phyloP scores from a whole-genome alignment of 1,284 basidiomycete genomes.

The Cutaneotrichosporon mucoides region DNA sequence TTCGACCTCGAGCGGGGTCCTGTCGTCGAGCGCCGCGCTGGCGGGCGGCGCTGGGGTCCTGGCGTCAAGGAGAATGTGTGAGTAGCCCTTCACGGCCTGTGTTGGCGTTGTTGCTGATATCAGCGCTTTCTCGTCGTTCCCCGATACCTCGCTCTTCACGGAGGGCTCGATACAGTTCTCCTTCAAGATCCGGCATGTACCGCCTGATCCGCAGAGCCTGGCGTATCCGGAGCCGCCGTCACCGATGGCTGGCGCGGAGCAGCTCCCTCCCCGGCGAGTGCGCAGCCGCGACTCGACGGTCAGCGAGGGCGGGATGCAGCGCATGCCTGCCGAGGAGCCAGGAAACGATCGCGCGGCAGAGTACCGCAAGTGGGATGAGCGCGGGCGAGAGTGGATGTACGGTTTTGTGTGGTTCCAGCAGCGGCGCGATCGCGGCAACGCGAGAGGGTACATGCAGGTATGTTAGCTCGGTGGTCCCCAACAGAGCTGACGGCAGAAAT shows the following conservation, averaged over 20 bases:
- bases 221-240: constrained; percentile 40
- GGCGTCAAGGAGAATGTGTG: constrained; percentile 79
- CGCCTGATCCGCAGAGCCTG: constrained; percentile 32
- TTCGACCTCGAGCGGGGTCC: constrained; percentile 87
- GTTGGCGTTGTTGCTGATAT: not conserved
- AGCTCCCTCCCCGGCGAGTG: not conserved
- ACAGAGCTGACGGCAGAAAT: constrained; percentile 57
- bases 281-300: not conserved
- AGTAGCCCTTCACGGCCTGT: constrained; percentile 37
- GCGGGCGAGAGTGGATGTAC: constrained; percentile 57
- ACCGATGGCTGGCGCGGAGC: constrained; percentile 28
- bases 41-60: constrained; percentile 61
- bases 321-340: not conserved
- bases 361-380: constrained; percentile 44
- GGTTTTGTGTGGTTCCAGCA: constrained; percentile 81
- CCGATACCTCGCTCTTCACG: constrained; percentile 78
- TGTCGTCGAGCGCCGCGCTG: constrained; percentile 65
- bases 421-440: constrained; percentile 62
- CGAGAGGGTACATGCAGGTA: constrained; percentile 83
- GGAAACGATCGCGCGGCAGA: constrained; percentile 41
- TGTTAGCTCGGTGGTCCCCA: constrained; percentile 18
- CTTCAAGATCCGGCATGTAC: constrained; percentile 57
- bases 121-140: constrained; percentile 91
- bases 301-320: not conserved
- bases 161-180: constrained; percentile 50